Evolutionary conservation across 345 rosid genomes (phyloP).

Genomic region (Excoecaria agallocha): DNA sequence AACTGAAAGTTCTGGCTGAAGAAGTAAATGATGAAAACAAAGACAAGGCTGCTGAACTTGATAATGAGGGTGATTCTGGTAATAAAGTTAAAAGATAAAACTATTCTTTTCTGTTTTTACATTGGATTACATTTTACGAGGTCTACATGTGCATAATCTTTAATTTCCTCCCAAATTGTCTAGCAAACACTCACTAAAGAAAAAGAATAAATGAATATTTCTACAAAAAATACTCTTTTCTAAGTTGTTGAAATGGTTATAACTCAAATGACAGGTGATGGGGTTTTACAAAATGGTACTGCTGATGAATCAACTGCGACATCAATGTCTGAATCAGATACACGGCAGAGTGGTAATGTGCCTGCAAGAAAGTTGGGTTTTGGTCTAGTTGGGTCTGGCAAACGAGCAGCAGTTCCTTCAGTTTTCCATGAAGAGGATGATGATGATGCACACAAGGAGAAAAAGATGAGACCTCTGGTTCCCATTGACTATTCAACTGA

Average conservation of each 20-base stretch:
- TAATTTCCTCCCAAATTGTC: not conserved
- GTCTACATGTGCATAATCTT: not conserved
- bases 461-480: constrained; percentile 92
- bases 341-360: constrained; percentile 44
- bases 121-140: not conserved
- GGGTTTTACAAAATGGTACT: constrained; percentile 51
- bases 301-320: constrained; percentile 46
- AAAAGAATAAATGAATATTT: not conserved
- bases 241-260: constrained; percentile 2
- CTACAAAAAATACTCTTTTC: not conserved
- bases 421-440: constrained; percentile 95
- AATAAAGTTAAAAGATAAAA: constrained; percentile 32
- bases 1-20: constrained; percentile 30
- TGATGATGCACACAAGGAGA: constrained; percentile 78
- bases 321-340: constrained; percentile 45
- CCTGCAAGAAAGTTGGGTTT: constrained; percentile 84
- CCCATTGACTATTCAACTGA: constrained; percentile 95
- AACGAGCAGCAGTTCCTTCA: constrained; percentile 82
- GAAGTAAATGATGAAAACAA: constrained; percentile 38
- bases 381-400: constrained; percentile 95
- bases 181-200: not conserved
- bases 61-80: constrained; percentile 26
- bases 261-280: constrained; percentile 39
- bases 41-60: constrained; percentile 37
- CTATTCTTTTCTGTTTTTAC: not conserved